phyloP scores from a whole-genome alignment of 139 green algal genomes.

The Chlorella vulgaris region DNA sequence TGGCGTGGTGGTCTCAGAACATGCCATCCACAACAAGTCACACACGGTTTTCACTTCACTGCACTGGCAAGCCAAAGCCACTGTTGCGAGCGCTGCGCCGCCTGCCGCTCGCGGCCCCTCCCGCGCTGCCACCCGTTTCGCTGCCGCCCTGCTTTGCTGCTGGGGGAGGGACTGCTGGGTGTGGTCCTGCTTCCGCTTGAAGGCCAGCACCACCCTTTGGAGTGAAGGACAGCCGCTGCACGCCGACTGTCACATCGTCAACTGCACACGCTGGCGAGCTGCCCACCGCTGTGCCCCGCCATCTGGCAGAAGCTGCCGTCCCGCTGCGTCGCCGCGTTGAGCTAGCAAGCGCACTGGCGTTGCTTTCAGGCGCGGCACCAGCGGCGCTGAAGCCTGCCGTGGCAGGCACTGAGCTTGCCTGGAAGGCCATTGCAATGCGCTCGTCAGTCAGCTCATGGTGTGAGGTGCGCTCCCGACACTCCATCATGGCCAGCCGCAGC shows the following conservation, averaged over 20 bases:
- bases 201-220: too few species aligned
- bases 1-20: too few species aligned
- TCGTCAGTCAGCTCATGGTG: neutral
- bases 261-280: neutral
- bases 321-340: neutral
- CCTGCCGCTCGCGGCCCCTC: too few species aligned
- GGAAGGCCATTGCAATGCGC: neutral
- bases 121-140: neutral
- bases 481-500: constrained; percentile 14
- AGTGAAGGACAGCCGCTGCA: neutral
- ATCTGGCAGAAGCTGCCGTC: neutral
- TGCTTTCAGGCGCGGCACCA: too few species aligned
- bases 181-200: neutral
- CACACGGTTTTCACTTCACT: too few species aligned
- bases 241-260: neutral
- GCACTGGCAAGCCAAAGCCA: neutral
- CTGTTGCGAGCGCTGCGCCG: neutral
- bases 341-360: too few species aligned
- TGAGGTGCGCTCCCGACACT: constrained; percentile 11
- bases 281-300: neutral
- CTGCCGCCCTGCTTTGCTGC: too few species aligned
- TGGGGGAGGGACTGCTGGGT: too few species aligned
- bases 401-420: neutral
- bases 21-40: too few species aligned
- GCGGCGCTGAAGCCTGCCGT: neutral